Conservation (phyloP, 345 rosid species). For the Brassica incana region DNA sequence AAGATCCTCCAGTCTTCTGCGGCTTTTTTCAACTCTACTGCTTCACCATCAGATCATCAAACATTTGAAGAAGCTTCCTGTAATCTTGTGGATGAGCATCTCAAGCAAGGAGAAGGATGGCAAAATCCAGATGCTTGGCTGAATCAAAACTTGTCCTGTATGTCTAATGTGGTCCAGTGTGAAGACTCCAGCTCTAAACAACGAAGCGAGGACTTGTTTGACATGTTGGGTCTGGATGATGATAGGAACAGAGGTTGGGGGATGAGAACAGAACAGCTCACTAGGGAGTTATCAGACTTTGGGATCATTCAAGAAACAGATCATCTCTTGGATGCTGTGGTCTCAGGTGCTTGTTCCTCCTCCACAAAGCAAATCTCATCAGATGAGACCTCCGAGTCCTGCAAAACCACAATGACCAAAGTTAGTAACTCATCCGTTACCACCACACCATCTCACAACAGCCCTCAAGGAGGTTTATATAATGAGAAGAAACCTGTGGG, state of each 20-base stretch:
- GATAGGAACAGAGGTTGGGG: conserved; percentile 59
- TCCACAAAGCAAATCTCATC: conserved; percentile 65
- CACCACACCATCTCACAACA: conserved; percentile 47
- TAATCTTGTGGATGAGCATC: conserved; percentile 28
- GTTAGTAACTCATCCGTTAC: conserved; percentile 52
- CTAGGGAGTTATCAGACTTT: conserved; percentile 41
- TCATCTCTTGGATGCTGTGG: conserved; percentile 93
- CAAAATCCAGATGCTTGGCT: conserved; percentile 44
- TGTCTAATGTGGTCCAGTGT: conserved; percentile 34
- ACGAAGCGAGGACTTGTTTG: conserved; percentile 77
- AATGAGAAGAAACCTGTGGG: conserved; percentile 44
- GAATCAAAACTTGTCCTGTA: conserved; percentile 48
- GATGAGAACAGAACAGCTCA: conserved; percentile 41
- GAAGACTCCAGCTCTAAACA: conserved; percentile 44
- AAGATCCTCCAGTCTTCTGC: conserved; percentile 37
- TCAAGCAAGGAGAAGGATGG: conserved; percentile 31
- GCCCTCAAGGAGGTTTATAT: conserved; percentile 48
- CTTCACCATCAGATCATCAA: conserved; percentile 34
- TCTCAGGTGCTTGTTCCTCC: conserved; percentile 55
- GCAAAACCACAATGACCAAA: conserved; percentile 69
- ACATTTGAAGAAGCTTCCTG: conserved; percentile 27
- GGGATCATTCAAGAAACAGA: conserved; percentile 48
- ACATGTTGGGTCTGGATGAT: conserved; percentile 65
- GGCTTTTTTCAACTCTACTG: conserved; percentile 41
- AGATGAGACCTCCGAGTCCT: conserved; percentile 64